Evolutionary conservation across 441 rosid species (phyloP), one percentile per base, ranked within the genome.

Genomic region (Jatropha podagrica): DNA sequence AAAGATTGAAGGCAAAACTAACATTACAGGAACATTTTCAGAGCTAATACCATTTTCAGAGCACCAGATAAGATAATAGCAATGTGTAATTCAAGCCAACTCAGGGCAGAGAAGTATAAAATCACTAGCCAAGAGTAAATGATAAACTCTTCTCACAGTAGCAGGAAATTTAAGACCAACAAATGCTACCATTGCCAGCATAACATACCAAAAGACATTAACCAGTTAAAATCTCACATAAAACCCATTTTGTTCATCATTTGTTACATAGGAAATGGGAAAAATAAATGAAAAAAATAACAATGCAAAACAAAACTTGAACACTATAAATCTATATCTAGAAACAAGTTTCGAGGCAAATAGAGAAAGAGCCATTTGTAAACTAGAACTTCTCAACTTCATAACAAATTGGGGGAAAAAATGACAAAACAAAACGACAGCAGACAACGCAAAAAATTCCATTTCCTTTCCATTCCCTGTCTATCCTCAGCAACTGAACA

Each of bases 401-500:
- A 38, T 4, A 56, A 10, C 37, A 55, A 32, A 38, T 10, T 55
- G 5, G 37, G 38, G 37, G 27, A 63, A 18, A 55, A 23, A 32
- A 32, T 32, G 2, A 26, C 11, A 26, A 11, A 49, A 71, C 8
- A 17, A 13, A n/a, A 10, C 15, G 37, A 52, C 64, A 26, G 26
- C 8, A 20, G 23, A 9, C 49, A 59, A 61, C 52, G n/a, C 46
- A 41, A 26, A 54, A 44, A 58, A 8, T 4, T 44, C 44, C 26
- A 65, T 17, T 74, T 59, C 54, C 60, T n/a, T 42, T 73, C 58
- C 42, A 15, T 79, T 62, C 49, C 54, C 52, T 65, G 17, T 23
- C 49, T 62, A 71, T 61, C 49, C 85, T 71, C 26, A 74, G 66
- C 64, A 79, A 69, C 46, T 67, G 49, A 74, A 74, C 60, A 75